Base-by-base conservation (phyloP, 768 basidiomycete species). In the Leccinum aurantiacum region DNA sequence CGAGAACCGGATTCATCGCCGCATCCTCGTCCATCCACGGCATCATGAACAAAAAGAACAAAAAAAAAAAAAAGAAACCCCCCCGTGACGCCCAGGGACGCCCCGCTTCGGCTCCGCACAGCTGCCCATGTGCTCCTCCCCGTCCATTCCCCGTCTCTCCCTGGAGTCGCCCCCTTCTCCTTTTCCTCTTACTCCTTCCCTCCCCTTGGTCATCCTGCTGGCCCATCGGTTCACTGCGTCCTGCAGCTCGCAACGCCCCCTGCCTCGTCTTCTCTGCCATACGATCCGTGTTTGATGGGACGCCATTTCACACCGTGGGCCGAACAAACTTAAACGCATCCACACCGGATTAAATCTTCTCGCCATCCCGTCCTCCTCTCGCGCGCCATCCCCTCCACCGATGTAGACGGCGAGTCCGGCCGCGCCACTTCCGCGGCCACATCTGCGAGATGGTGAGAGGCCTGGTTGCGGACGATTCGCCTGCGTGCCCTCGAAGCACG, bases 1-100 rank as follows among this genome's bases (percentile, higher is more conserved):
- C 29, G 50, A 51, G 27, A 47, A 47, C 46, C 46, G 46, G 22
- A 47, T 47, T 47, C 46, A 47, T 22, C 10, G 19, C 46, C 46
- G 33, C 33, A 47, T 13, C n/a, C 46, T 22, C 19, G 11, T 11
- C 46, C 46, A 22, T 22, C 46, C 46, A 47, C 19, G 46, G 46
- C 46, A 47, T 22, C 33, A 33, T 33, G 22, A 22, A 47, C n/a
- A 47, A 47, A 47, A 22, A 47, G 6, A 47, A 19, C 31, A 86
- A 76, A 65, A 87, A 85, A 37, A 87, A 77, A 78, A 17, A 86
- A 77, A 1, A 86, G 59, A 0, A 79, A 49, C 7, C 15, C 48
- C 48, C 8, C 24, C n/a, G 24, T 15, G n/a, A 14, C 48, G 14
- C 48, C 84, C 25, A 81, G 38, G 38, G 15, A 54, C 35, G 17